Conservation (phyloP, 1,284 basidiomycete species). For the Gymnopus androsaceus region DNA sequence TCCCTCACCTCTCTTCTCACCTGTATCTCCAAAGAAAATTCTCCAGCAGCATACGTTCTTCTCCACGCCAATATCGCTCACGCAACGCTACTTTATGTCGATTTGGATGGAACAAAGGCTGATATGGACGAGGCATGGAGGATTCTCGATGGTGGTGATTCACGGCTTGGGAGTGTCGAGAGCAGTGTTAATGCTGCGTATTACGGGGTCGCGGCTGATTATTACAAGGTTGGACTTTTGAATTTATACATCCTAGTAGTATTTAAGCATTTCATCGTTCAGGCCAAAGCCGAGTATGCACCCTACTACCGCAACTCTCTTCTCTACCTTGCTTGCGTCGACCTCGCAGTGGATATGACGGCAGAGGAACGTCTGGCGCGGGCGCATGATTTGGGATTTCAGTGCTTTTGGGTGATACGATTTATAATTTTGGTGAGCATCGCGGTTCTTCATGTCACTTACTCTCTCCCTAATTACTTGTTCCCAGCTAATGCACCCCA, state of each 20-base stretch:
- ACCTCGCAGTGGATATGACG: slow-evolving; percentile 77
- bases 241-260: neutral
- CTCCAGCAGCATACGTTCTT: slow-evolving; percentile 82
- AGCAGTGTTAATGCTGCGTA: slow-evolving; percentile 89
- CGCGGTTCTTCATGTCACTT: slow-evolving; percentile 47
- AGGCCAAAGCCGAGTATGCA: slow-evolving; percentile 96
- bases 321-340: slow-evolving; percentile 94
- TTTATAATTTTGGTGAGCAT: slow-evolving; percentile 99
- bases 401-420: slow-evolving; percentile 91
- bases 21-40: slow-evolving; percentile 69
- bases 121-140: slow-evolving; percentile 90
- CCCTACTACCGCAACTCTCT: slow-evolving; percentile 98
- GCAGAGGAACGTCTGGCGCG: slow-evolving; percentile 77
- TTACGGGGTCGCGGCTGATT: slow-evolving; percentile 94
- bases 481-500: slow-evolving; percentile 95
- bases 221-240: slow-evolving; percentile 75
- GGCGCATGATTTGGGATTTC: slow-evolving; percentile 93
- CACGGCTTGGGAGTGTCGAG: slow-evolving; percentile 92
- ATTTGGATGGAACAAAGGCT: slow-evolving; percentile 84
- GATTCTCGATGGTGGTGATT: slow-evolving; percentile 74
- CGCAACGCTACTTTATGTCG: slow-evolving; percentile 86
- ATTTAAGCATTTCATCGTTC: neutral
- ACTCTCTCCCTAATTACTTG: neutral
- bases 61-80: slow-evolving; percentile 89
- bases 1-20: slow-evolving; percentile 82